phyloP scores from a whole-genome alignment of 208 protist species.

The Leishmania tarentolae region DNA sequence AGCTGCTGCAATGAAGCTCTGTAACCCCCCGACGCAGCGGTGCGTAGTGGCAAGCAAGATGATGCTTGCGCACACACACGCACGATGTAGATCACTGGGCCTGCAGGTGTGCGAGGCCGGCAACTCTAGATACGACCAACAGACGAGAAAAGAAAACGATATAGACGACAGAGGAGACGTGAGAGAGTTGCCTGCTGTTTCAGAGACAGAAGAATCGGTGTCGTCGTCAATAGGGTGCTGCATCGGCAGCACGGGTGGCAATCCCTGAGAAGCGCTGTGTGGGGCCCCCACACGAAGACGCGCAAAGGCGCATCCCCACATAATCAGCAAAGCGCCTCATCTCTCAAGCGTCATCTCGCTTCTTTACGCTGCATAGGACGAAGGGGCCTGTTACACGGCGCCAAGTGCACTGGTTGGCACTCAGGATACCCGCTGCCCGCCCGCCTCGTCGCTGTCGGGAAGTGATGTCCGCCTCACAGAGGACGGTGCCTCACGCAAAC shows the following conservation, averaged over 20 bases:
- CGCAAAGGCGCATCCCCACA: background rate
- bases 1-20: background rate
- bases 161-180: background rate
- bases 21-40: background rate
- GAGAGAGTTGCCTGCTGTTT: background rate
- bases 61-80: background rate
- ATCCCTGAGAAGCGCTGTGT: background rate
- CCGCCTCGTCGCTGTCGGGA: background rate
- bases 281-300: background rate
- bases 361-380: background rate
- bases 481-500: background rate
- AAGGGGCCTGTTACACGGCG: background rate
- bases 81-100: background rate
- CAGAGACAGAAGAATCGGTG: background rate
- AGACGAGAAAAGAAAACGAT: constrained; percentile 17
- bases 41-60: background rate
- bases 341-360: background rate
- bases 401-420: background rate
- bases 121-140: constrained; percentile 6
- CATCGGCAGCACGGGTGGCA: background rate
- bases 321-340: background rate
- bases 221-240: background rate
- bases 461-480: background rate
- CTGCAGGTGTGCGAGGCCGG: background rate
- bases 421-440: background rate